A percentile compares a stretch with the other conserved stretches of the same genome.
These are phyloP conservation scores for Dactylis glomerata DNA, from an alignment of 176 grass and related monocot species.

Conservation along the genomic window DNA sequence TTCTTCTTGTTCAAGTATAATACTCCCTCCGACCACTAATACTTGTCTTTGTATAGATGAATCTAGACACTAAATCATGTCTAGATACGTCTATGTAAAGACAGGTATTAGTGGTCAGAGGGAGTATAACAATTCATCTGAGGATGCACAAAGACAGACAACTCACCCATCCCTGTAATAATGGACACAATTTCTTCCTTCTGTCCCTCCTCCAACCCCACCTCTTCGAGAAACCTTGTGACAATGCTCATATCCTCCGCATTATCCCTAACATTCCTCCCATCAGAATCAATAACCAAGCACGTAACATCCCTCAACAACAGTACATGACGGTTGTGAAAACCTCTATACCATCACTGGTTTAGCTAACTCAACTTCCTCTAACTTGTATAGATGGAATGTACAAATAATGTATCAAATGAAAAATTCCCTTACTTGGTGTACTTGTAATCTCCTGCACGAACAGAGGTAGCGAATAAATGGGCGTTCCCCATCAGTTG, in stretches of 20 bases:
- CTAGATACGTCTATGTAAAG: too few relatives aligned
- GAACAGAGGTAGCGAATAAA: not conserved
- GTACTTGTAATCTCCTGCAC: conserved; percentile 93
- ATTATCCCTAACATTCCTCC: conserved; percentile 47
- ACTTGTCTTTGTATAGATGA: too few relatives aligned
- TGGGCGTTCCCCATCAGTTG: not conserved
- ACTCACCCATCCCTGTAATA: conserved; percentile 86
- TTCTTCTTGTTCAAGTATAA: not conserved
- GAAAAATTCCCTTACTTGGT: conserved; percentile 52
- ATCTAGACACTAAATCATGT: too few relatives aligned
- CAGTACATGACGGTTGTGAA: not conserved
- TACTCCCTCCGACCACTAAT: too few relatives aligned
- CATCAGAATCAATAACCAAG: conserved; percentile 11
- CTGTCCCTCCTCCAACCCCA: conserved; percentile 50
- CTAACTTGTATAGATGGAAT: not conserved
- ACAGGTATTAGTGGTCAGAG: too few relatives aligned
- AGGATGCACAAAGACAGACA: not conserved
- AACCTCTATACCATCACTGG: not conserved
- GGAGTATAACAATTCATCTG: not conserved
- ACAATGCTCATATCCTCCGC: conserved; percentile 66
- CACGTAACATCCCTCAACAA: not conserved
- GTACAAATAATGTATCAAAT: not conserved
- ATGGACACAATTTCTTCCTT: conserved; percentile 65
- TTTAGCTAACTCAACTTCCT: not conserved
- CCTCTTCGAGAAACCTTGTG: conserved; percentile 58